phyloP scores from a whole-genome alignment of 106 monocot genomes.

The Platanthera guangdongensis region DNA sequence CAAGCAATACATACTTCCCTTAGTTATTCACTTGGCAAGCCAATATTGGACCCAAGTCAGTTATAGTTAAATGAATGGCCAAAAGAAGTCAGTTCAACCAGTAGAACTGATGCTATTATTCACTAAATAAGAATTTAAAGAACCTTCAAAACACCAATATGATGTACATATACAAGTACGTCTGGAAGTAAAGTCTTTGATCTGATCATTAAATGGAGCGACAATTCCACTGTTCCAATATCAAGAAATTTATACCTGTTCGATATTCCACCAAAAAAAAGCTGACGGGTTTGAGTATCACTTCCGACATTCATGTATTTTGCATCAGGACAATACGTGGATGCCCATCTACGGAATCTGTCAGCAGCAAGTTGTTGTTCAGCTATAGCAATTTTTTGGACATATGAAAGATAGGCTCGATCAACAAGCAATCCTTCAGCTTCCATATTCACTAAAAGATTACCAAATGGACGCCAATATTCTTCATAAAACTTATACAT shows the following conservation, averaged over 20 bases:
- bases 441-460: slow-evolving; percentile 82
- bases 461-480: slow-evolving; percentile 93
- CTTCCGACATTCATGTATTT: slow-evolving; percentile 95
- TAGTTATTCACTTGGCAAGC: too few relatives aligned
- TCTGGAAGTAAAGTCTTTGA: too few relatives aligned
- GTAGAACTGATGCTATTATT: too few relatives aligned
- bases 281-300: slow-evolving; percentile 84
- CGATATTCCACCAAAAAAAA: slow-evolving; percentile 83
- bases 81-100: too few relatives aligned
- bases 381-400: slow-evolving; percentile 71
- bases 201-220: too few relatives aligned
- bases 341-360: slow-evolving; percentile 81
- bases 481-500: slow-evolving; percentile 94
- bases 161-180: too few relatives aligned
- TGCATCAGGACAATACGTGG: slow-evolving; percentile 77
- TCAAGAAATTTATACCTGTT: slow-evolving; percentile 46
- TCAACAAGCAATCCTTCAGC: slow-evolving; percentile 87
- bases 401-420: slow-evolving; percentile 58
- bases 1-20: too few relatives aligned
- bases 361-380: slow-evolving; percentile 67
- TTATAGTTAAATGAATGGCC: too few relatives aligned
- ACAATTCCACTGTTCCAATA: too few relatives aligned
- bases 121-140: too few relatives aligned
- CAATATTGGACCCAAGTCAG: too few relatives aligned
- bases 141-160: too few relatives aligned